These are phyloP conservation scores for Zygoascus ofunaensis DNA, from an alignment of 805 yeast species.

Conservation along the genomic window DNA sequence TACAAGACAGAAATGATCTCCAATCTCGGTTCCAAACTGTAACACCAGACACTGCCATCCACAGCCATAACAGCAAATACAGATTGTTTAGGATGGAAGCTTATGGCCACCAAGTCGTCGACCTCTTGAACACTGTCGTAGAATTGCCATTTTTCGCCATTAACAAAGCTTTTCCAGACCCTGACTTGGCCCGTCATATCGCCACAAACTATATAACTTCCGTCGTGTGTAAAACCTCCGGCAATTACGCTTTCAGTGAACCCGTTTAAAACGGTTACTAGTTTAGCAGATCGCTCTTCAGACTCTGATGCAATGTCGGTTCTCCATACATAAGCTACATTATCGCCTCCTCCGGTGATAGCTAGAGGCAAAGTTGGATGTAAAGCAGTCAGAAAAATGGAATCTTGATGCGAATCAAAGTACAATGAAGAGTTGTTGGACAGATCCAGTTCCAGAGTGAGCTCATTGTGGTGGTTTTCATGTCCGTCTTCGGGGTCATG, in stretches of 20 bases:
- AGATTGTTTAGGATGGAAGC: slow-evolving; percentile 63
- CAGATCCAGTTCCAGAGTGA: slow-evolving; percentile 68
- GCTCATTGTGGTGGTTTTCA: slow-evolving; percentile 41
- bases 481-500: slow-evolving; percentile 28
- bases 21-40: slow-evolving; percentile 57
- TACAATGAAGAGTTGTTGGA: slow-evolving; percentile 82
- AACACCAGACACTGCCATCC: slow-evolving; percentile 94
- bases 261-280: slow-evolving; percentile 66
- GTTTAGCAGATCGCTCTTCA: slow-evolving; percentile 56
- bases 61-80: slow-evolving; percentile 86
- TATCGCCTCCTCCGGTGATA: slow-evolving; percentile 94
- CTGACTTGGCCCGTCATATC: slow-evolving; percentile 90
- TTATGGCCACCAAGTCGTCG: slow-evolving; percentile 81
- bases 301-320: slow-evolving; percentile 44
- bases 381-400: slow-evolving; percentile 68
- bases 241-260: slow-evolving; percentile 83
- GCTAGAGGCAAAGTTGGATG: slow-evolving; percentile 81
- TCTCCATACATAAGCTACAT: slow-evolving; percentile 84
- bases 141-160: slow-evolving; percentile 76
- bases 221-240: slow-evolving; percentile 77
- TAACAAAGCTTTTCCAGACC: slow-evolving; percentile 59
- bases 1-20: slow-evolving; percentile 37
- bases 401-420: slow-evolving; percentile 84
- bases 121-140: slow-evolving; percentile 71
- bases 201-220: slow-evolving; percentile 72